Conservation (phyloP, 176 grass and related monocot species). For the Rhipidocladum racemiflorum region DNA sequence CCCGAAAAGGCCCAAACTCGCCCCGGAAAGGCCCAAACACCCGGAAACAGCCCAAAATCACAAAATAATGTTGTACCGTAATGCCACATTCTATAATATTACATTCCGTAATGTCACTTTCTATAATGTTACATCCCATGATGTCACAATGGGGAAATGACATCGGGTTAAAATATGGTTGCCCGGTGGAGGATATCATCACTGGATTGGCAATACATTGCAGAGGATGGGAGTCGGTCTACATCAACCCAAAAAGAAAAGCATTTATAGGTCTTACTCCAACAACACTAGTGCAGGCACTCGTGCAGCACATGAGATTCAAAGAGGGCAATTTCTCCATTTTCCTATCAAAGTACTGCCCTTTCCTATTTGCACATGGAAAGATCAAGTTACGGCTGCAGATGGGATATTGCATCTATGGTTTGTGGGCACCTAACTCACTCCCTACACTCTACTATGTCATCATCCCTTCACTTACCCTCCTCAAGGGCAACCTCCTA, state of each 20-base stretch:
- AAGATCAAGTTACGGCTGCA: constrained; percentile 41
- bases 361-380: constrained; percentile 35
- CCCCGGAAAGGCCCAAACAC: no score
- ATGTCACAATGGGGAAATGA: constrained; percentile 53
- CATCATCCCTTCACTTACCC: constrained; percentile 37
- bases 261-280: constrained; percentile 45
- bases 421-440: constrained; percentile 41
- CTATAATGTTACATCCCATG: no score
- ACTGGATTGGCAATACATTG: constrained; percentile 60
- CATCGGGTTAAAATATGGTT: constrained; percentile 49
- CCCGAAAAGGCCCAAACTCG: no score
- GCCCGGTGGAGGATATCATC: constrained; percentile 47
- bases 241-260: constrained; percentile 28
- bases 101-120: no score
- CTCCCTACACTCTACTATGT: constrained; percentile 49
- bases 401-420: constrained; percentile 47
- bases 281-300: constrained; percentile 35
- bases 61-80: no score
- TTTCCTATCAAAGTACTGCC: constrained; percentile 48
- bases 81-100: no score
- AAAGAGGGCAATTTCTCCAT: constrained; percentile 44
- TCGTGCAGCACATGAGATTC: constrained; percentile 61
- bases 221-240: constrained; percentile 52
- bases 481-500: constrained; percentile 48
- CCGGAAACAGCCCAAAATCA: no score